These are phyloP conservation scores for Fusarium pilosicola DNA, from an alignment of 2,329 filamentous ascomycete genomes.

Conservation along the genomic window DNA sequence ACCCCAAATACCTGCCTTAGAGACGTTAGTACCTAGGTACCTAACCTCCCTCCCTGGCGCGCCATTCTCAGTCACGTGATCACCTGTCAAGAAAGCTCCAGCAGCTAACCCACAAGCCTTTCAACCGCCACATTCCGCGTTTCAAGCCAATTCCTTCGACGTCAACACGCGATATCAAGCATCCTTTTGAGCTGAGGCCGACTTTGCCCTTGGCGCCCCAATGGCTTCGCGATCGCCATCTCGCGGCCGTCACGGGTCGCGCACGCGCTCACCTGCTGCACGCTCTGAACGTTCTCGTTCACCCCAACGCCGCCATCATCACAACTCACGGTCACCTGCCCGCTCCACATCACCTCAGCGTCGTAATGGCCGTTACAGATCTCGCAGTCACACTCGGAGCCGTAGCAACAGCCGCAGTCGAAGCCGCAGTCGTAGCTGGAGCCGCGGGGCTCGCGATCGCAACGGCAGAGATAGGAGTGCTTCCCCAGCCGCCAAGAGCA, in stretches of 20 bases:
- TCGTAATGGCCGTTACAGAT: conserved; percentile 49
- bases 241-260: conserved; percentile 48
- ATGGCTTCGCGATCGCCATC: conserved; percentile 49
- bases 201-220: neutral
- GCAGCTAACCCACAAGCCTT: neutral
- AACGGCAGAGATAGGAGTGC: conserved; percentile 51
- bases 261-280: conserved; percentile 50
- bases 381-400: conserved; percentile 45
- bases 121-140: conserved; percentile 9
- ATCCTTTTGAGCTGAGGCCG: neutral
- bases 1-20: neutral
- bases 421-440: conserved; percentile 42
- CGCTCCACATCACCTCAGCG: conserved; percentile 47
- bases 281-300: conserved; percentile 50
- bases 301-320: conserved; percentile 42
- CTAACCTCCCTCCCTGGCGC: neutral
- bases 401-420: conserved; percentile 15
- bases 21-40: too few relatives aligned
- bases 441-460: conserved; percentile 46
- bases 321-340: conserved; percentile 49
- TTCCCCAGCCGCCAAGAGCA: conserved; percentile 57
- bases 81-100: conserved; percentile 30
- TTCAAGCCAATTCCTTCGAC: conserved; percentile 8
- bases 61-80: conserved; percentile 26
- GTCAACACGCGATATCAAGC: conserved; percentile 14